Percentiles rank a stretch among this genome's conserved stretches.
Evolutionary conservation across 169 alveolate genomes (phyloP).

Genomic region (Plasmodium gallinaceum): DNA sequence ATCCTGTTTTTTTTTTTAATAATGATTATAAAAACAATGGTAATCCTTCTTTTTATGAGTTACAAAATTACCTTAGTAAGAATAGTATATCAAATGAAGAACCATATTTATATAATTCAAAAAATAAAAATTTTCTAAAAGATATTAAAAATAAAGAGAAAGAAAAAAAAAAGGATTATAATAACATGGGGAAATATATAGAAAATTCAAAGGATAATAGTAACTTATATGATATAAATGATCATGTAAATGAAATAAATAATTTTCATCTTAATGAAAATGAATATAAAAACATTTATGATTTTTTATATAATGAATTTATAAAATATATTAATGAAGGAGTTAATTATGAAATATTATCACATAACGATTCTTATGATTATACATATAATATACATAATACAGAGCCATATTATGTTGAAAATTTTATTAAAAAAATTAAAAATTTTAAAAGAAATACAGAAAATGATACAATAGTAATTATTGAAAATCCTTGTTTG

Average conservation of each 20-base stretch:
- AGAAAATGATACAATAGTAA: neutral
- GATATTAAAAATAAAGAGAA: neutral
- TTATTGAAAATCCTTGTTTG: neutral
- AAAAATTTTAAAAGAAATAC: constrained; percentile 1
- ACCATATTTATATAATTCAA: neutral
- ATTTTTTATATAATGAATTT: neutral
- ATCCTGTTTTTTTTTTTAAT: neutral
- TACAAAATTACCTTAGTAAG: neutral
- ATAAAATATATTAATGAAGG: neutral
- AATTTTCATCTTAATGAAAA: neutral
- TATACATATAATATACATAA: constrained; percentile 2
- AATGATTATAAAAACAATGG: no score
- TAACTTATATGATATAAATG: neutral
- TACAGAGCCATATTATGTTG: neutral
- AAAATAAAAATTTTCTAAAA: neutral
- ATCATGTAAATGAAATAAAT: no score
- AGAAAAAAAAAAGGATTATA: neutral
- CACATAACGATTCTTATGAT: neutral
- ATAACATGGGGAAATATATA: neutral
- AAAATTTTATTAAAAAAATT: neutral
- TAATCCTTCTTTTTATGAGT: no score
- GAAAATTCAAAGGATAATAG: neutral
- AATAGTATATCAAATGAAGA: neutral
- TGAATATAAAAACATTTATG: neutral
- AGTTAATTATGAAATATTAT: neutral